Evolutionary conservation across 495 filamentous ascomycete species (phyloP), one percentile per base, ranked within the genome.

Genomic region (Xylaria scruposa): DNA sequence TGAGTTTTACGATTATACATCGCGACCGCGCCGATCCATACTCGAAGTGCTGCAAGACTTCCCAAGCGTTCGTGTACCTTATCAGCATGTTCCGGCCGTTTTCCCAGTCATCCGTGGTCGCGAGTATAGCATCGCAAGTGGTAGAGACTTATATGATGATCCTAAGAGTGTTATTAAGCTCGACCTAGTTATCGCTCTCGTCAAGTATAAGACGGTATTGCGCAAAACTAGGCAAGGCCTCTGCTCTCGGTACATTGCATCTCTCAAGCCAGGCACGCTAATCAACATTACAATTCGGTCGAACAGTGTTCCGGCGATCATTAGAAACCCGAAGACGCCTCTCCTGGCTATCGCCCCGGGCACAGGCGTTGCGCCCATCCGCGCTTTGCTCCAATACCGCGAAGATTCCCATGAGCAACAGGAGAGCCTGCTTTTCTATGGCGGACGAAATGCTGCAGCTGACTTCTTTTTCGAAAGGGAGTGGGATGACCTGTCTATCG

Each of bases 1-100:
- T 74, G 97, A 99, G 72, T 89, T 97, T 21, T 97, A 92, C 83
- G 97, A 99, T 78, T 99, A 98, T 79, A 95, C 95, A 1, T 94
- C 94, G 5, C 91, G 97, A 8, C 95, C 96, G 8, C 90, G 96
- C 59, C 90, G 96, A 53, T 95, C 91, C 72, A 97, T 98, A 73
- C 80, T 99, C 9, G 96, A 99, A 78, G 90, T 97, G 1, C 84
- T 99, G 31, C 89, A 94, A 56, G 96, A 99, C 72, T 98, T 99
- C 77, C 86, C 92, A 61, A 89, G 88, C 7, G 92, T 98, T 58
- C 89, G 89, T 68, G 90, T 99, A 5, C 94, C 95, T 0, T 93
- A 90, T 84, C 81, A 91, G 47, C 89, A 90, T 70, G 87, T 89
- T 0, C 84, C 90, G 1, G 88, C 89, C 46, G 81, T 94, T 21